phyloP scores from a whole-genome alignment of 345 rosid genomes.

The Moricandia moricandioides region DNA sequence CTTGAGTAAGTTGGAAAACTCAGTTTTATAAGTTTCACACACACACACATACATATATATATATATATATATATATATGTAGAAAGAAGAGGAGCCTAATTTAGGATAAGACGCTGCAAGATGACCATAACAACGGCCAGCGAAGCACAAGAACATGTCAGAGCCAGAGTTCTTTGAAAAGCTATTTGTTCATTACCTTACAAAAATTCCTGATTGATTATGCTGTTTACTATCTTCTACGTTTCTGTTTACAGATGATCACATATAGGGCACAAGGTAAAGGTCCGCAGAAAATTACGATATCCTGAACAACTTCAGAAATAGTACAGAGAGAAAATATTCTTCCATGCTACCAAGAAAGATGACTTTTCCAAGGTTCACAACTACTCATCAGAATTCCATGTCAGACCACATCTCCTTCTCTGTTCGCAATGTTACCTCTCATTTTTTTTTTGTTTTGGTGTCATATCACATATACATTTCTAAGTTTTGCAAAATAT shows the following conservation, averaged over 20 bases:
- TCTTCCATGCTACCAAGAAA: too few species aligned
- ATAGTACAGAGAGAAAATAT: not conserved
- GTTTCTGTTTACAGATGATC: not conserved
- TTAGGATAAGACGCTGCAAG: constrained; percentile 75
- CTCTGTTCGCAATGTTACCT: not conserved
- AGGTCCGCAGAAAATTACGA: not conserved
- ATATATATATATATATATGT: constrained; percentile 17
- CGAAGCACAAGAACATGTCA: constrained; percentile 71
- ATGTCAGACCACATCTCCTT: not conserved
- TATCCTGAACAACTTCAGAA: not conserved
- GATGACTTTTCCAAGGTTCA: not conserved
- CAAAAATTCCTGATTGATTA: not conserved
- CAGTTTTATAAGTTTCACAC: not conserved
- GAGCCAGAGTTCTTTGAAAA: constrained; percentile 48
- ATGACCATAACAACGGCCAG: constrained; percentile 55
- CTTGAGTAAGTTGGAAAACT: constrained; percentile 12
- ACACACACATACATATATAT: too few species aligned
- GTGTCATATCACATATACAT: not conserved
- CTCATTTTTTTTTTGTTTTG: not conserved
- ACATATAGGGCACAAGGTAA: not conserved
- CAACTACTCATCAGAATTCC: not conserved
- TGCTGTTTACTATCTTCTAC: not conserved
- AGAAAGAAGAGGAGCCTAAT: constrained; percentile 80
- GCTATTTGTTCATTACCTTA: not conserved
- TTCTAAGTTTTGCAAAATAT: not conserved